Percentiles rank a stretch among this genome's conserved stretches.
phyloP scores from a whole-genome alignment of 352 stramenopile genomes.

The Phytophthora hibernalis region DNA sequence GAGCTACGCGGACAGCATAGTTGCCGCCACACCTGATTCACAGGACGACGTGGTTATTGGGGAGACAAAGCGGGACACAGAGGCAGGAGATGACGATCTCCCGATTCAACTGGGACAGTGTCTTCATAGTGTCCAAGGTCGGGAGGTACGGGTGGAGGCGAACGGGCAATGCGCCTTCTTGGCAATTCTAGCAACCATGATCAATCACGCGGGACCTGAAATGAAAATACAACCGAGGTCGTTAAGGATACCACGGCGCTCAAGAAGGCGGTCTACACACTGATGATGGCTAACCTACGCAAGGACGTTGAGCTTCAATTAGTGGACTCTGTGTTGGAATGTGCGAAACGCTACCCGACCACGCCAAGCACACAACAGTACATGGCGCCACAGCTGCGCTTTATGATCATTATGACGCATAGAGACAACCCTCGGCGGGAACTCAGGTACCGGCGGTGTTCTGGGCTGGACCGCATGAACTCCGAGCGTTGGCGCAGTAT shows the following conservation, averaged over 20 bases:
- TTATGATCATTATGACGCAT: neutral
- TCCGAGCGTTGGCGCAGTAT: conserved; percentile 2
- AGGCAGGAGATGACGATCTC: neutral
- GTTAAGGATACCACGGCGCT: neutral
- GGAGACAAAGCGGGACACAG: neutral
- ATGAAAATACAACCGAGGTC: neutral
- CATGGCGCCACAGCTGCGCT: neutral
- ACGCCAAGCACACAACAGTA: neutral
- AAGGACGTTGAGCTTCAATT: neutral
- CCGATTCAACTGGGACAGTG: conserved; percentile 3
- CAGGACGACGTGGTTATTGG: neutral
- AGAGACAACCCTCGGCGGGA: no score
- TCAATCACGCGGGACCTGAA: neutral
- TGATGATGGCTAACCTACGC: conserved; percentile 5
- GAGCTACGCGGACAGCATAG: no score
- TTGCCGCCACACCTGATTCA: conserved; percentile 3
- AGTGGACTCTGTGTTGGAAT: conserved; percentile 1
- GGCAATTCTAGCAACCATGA: neutral
- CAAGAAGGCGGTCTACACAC: neutral
- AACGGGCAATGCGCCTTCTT: conserved; percentile 2
- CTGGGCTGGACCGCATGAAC: no score
- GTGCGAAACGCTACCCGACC: neutral
- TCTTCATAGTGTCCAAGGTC: neutral
- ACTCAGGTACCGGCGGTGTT: neutral
- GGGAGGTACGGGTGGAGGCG: neutral